phyloP scores from a whole-genome alignment of 148 eudicot genomes.

The Nepenthes mirabilis region DNA sequence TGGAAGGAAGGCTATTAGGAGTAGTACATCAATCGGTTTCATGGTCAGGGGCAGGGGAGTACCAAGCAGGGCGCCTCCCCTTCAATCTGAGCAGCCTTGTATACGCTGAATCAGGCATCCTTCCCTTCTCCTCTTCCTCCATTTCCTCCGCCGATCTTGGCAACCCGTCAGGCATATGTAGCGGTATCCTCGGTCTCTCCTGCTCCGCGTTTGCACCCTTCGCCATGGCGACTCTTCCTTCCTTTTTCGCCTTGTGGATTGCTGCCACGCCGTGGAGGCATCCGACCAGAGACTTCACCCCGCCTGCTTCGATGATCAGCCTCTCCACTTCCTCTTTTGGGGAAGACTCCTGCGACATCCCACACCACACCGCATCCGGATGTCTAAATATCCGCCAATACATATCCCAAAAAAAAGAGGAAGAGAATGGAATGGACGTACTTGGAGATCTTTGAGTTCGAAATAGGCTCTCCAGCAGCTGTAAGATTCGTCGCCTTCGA shows the following conservation, averaged over 20 bases:
- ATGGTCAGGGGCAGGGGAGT: conserved; percentile 55
- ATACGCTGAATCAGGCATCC: conserved; percentile 66
- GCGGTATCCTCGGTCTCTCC: background rate
- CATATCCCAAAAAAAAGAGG: background rate
- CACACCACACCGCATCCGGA: background rate
- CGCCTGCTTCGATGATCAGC: conserved; percentile 67
- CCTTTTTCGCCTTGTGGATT: conserved; percentile 36
- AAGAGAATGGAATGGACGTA: conserved; percentile 1
- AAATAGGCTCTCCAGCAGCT: conserved; percentile 83
- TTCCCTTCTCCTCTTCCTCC: conserved; percentile 58
- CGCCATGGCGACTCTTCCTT: conserved; percentile 10
- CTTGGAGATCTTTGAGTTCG: conserved; percentile 76
- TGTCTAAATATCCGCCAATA: too few species aligned
- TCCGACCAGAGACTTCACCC: conserved; percentile 58
- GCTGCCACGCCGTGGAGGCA: conserved; percentile 53
- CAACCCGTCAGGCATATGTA: conserved; percentile 77
- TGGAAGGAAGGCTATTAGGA: background rate
- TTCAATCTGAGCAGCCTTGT: conserved; percentile 59
- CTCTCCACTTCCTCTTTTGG: conserved; percentile 63
- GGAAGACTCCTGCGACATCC: conserved; percentile 27
- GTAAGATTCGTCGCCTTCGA: conserved; percentile 68
- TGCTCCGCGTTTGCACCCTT: background rate
- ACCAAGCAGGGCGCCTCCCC: conserved; percentile 65
- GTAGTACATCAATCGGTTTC: conserved; percentile 21
- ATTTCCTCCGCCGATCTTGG: conserved; percentile 55